Percentiles rank a stretch among this genome's conserved stretches.
phyloP scores from a whole-genome alignment of 306 rosid species.

The Cicer chorassanicum region DNA sequence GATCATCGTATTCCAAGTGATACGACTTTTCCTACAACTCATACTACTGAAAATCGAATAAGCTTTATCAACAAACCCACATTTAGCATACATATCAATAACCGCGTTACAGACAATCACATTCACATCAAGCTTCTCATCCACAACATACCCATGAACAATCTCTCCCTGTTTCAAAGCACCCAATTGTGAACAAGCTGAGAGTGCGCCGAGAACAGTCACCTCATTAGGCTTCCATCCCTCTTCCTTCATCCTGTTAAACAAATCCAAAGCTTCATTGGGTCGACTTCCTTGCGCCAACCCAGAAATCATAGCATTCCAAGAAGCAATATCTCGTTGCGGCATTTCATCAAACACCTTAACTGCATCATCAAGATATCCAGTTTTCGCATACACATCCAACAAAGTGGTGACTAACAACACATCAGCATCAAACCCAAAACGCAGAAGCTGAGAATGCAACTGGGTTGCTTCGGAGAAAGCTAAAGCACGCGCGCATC shows the following conservation, averaged over 20 bases:
- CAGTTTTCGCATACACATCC: constrained; percentile 73
- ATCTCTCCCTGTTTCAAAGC: constrained; percentile 67
- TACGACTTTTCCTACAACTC: constrained; percentile 63
- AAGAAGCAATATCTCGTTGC: constrained; percentile 69
- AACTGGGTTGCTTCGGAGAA: constrained; percentile 61
- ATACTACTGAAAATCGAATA: constrained; percentile 60
- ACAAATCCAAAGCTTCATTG: constrained; percentile 65
- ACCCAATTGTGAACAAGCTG: constrained; percentile 86
- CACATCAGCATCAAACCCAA: constrained; percentile 63
- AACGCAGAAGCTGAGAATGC: constrained; percentile 68
- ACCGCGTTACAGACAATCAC: constrained; percentile 85
- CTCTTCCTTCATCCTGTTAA: constrained; percentile 67
- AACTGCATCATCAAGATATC: constrained; percentile 60
- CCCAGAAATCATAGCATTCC: constrained; percentile 86
- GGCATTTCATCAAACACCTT: constrained; percentile 82
- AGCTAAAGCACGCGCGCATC: constrained; percentile 84
- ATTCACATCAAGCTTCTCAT: constrained; percentile 58
- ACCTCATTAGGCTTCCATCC: constrained; percentile 77
- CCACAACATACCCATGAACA: constrained; percentile 57
- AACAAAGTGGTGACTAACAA: constrained; percentile 74
- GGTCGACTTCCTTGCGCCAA: constrained; percentile 82
- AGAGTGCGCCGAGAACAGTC: constrained; percentile 73
- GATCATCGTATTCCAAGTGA: constrained; percentile 91
- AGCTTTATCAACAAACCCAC: constrained; percentile 78
- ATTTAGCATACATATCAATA: constrained; percentile 85